Base-by-base conservation (phyloP, 192 early-diverging fungal genomes). In the Coemansia sp. region DNA sequence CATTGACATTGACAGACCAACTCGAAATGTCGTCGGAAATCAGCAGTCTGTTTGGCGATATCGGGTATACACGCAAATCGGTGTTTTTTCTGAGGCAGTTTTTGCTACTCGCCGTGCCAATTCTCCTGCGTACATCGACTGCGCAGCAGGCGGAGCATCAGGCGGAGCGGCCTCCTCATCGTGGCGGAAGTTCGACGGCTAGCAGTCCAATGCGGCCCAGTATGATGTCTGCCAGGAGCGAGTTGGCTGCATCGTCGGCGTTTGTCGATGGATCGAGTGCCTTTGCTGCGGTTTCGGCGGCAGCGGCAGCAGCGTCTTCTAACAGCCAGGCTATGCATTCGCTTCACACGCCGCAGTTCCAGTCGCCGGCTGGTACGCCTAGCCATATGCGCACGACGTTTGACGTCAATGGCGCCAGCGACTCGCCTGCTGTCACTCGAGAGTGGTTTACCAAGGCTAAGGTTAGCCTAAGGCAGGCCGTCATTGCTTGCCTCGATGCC, bases 31-130 rank as follows among this genome's bases (percentile, higher is more conserved):
- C 74, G 31, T 65, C 77, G 8, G 77, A 75, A 27, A 51, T 70
- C 46, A 70, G 74, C 49, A 44, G 63, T 10, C 27, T 84, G 44
- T 76, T 74, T 33, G 40, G 68, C 0, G 51, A 65, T 46, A 66
- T 78, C 41, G 82, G 82, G 22, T 72, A 76, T 33, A 34, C 41
- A 55, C 82, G 82, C 31, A 75, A 73, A 52, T 65, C 82, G 12
- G 69, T 66, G 11, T 79, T 84, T 51, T 84, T 79, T 12, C 54
- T 84, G 52, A 77, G 82, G 18, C 82, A 79, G 73, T 84, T 84
- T 24, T 69, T 84, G 61, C 59, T 84, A 29, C 65, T 75, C 22
- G 71, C 77, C 0, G 63, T 79, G 27, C 82, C 82, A 7, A 49
- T 76, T n/a, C 69, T 84, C 27, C 38, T 84, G 74, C 82, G 82